Evolutionary conservation across 2,329 filamentous ascomycete species (phyloP).

Genomic region (Decorospora gaudefroyi): DNA sequence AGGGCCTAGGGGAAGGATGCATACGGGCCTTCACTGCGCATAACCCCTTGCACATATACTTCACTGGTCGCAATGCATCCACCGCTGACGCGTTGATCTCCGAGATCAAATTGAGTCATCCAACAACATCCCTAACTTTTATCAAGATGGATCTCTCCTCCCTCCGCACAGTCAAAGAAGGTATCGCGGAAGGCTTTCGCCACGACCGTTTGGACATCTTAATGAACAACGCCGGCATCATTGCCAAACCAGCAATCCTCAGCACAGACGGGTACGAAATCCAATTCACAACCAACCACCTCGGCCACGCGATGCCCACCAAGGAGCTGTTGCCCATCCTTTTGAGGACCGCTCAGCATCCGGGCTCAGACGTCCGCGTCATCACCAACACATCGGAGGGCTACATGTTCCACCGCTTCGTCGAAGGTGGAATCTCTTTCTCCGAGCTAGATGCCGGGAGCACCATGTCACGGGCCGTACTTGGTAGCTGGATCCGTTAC

Average conservation of each 20-base stretch:
- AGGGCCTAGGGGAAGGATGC: constrained; percentile 54
- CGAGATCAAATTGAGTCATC: constrained; percentile 51
- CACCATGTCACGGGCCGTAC: constrained; percentile 28
- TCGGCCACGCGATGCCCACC: constrained; percentile 55
- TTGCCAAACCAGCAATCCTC: constrained; percentile 41
- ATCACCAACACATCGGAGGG: constrained; percentile 47
- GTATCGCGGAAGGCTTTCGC: constrained; percentile 4
- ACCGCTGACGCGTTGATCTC: constrained; percentile 49
- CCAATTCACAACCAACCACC: constrained; percentile 57
- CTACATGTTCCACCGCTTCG: constrained; percentile 21
- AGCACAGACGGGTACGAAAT: constrained; percentile 56
- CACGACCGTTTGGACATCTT: constrained; percentile 52
- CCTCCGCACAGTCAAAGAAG: constrained; percentile 1
- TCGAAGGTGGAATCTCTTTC: constrained; percentile 41
- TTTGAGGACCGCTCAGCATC: constrained; percentile 48
- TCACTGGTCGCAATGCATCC: constrained; percentile 51
- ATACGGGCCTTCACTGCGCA: constrained; percentile 52
- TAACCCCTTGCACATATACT: constrained; percentile 52
- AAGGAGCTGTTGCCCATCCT: constrained; percentile 53
- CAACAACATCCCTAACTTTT: constrained; percentile 32
- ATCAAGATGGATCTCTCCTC: constrained; percentile 8
- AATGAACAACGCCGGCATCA: constrained; percentile 55
- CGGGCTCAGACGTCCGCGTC: constrained; percentile 52
- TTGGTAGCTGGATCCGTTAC: constrained; percentile 50
- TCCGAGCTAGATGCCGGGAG: constrained; percentile 7